A percentile compares a stretch with the other conserved stretches of the same genome.
These are phyloP conservation scores for Casuarina cunninghamiana DNA, from an alignment of 306 rosid genomes.

Conservation along the genomic window DNA sequence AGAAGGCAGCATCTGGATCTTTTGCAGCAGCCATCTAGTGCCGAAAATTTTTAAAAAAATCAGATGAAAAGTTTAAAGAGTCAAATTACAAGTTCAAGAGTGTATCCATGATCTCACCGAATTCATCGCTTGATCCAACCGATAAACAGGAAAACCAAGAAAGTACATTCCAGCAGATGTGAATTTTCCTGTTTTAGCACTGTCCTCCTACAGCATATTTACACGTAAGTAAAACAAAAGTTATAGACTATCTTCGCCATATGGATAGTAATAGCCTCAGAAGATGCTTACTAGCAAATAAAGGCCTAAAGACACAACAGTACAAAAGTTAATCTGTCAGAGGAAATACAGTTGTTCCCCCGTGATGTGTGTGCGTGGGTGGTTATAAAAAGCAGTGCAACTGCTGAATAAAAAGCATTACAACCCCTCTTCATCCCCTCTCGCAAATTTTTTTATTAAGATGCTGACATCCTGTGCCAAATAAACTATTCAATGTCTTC, in stretches of 20 bases:
- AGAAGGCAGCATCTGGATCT: slow-evolving; percentile 95
- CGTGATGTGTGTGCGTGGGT: neutral
- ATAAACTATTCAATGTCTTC: neutral
- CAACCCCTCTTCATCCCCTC: slow-evolving; percentile 3
- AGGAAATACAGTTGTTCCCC: neutral
- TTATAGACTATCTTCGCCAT: slow-evolving; percentile 23
- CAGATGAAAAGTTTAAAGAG: slow-evolving; percentile 19
- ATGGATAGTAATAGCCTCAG: neutral
- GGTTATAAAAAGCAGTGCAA: neutral
- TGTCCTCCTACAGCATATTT: slow-evolving; percentile 71
- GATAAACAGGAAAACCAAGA: slow-evolving; percentile 97
- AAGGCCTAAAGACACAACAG: neutral
- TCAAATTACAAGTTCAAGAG: slow-evolving; percentile 18
- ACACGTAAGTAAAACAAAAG: slow-evolving; percentile 13
- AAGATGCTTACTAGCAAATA: neutral
- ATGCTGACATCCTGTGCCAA: neutral
- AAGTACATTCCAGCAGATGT: slow-evolving; percentile 98
- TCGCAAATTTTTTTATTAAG: neutral
- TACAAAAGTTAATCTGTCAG: neutral
- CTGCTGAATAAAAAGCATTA: neutral
- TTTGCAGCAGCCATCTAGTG: slow-evolving; percentile 76
- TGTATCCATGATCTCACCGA: slow-evolving; percentile 57
- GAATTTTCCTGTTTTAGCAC: slow-evolving; percentile 79
- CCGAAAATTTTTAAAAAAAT: slow-evolving; percentile 29
- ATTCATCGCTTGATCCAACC: slow-evolving; percentile 75